Base-by-base conservation (phyloP, 352 stramenopile species). In the Pythium rhizo-oryzae region DNA sequence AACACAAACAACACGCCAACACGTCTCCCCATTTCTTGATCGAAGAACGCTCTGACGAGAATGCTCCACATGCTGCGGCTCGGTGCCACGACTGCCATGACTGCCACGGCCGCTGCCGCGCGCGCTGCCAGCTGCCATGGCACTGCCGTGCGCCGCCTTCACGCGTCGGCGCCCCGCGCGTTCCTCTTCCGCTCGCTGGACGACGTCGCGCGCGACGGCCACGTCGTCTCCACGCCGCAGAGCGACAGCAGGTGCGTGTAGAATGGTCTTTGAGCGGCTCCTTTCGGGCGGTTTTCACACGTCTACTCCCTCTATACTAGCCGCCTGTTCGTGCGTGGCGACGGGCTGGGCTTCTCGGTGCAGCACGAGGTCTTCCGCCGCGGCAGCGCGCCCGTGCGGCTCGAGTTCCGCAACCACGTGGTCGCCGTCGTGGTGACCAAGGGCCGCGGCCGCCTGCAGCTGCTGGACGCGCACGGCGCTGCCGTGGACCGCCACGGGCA, bases 381-480 rank as follows among this genome's bases (percentile, higher is more conserved):
- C 6, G 18, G 39, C 50, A 51, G 50, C 39, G 41, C 35, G 24
- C 59, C 75, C 8, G 80, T 89, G 63, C 78, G 73, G 18, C 77
- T 94, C 21, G 77, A 83, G 62, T 94, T 91, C 68, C 74, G 78
- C 64, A 94, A 92, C 66, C 85, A 94, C 72, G 85, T 92, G 59
- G 90, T 84, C 66, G 84, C 82, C 5, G 65, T 92, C 59, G 65
- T 92, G 53, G 73, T 94, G 55, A 94, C 84, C 44, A 75, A 80
- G 62, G 85, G 85, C 56, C 66, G 61, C 15, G 85, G 82, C 16
- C 71, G 63, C 18, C 67, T 91, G 54, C 76, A 78, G 62, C 70
- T 90, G 19, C 59, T 94, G 44, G 82, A 92, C 62, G 61, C 74
- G 12, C 70, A 81, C 24, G 71, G 67, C 47, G 71, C 77, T 1